phyloP scores from a whole-genome alignment of 495 filamentous ascomycete species.

The Lineolata rhizophorae region DNA sequence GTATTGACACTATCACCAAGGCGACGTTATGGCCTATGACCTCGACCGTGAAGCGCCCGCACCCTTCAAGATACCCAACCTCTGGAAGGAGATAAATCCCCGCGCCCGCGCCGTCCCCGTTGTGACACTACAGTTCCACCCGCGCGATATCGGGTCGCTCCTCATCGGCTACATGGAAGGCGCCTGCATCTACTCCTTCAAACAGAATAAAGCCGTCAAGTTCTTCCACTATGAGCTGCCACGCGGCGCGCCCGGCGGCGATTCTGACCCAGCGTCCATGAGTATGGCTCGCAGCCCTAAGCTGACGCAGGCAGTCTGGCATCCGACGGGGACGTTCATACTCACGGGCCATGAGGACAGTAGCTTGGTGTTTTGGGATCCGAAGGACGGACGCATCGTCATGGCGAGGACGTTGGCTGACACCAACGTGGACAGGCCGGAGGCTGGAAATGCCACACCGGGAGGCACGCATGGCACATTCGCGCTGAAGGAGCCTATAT shows the following conservation, averaged over 20 bases:
- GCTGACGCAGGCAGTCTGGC: slow-evolving; percentile 69
- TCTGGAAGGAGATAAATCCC: slow-evolving; percentile 50
- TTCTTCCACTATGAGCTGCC: slow-evolving; percentile 71
- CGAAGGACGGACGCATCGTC: slow-evolving; percentile 70
- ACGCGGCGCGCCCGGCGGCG: slow-evolving; percentile 69
- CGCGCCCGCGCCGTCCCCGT: slow-evolving; percentile 33
- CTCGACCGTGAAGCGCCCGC: slow-evolving; percentile 59
- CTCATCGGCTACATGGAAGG: slow-evolving; percentile 75
- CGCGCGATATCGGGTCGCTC: slow-evolving; percentile 79
- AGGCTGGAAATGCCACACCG: slow-evolving; percentile 18
- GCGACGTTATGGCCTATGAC: slow-evolving; percentile 75
- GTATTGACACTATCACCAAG: slow-evolving; percentile 13
- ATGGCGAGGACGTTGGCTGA: slow-evolving; percentile 62
- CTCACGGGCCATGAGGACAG: slow-evolving; percentile 76
- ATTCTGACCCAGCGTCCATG: slow-evolving; percentile 30
- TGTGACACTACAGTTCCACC: slow-evolving; percentile 65
- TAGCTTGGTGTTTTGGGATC: slow-evolving; percentile 82
- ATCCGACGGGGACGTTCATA: slow-evolving; percentile 84
- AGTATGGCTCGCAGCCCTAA: slow-evolving; percentile 38
- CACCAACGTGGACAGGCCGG: slow-evolving; percentile 41
- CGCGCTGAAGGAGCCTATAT: slow-evolving; percentile 45
- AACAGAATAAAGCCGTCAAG: slow-evolving; percentile 53
- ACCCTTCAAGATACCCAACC: slow-evolving; percentile 57
- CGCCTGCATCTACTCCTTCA: slow-evolving; percentile 78
- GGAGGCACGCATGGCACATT: slow-evolving; percentile 21